phyloP scores from a whole-genome alignment of 495 filamentous ascomycete species.

The Niebla homalea region DNA sequence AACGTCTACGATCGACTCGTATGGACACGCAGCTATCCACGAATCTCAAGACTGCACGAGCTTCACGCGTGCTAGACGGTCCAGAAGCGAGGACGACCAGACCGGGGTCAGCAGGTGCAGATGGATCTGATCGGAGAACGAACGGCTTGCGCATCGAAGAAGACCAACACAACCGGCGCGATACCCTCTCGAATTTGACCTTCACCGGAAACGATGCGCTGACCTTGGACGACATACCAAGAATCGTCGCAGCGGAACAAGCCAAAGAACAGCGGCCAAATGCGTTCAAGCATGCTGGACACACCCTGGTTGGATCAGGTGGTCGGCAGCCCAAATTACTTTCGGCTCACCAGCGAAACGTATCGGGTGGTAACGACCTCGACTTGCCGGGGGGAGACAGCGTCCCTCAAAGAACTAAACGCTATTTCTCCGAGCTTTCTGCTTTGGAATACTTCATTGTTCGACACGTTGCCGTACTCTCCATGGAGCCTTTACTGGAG shows the following conservation, averaged over 20 bases:
- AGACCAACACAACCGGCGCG: slow-evolving; percentile 62
- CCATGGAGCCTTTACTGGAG: slow-evolving; percentile 87
- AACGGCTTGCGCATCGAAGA: slow-evolving; percentile 71
- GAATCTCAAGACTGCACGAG: slow-evolving; percentile 77
- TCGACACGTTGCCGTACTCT: slow-evolving; percentile 83
- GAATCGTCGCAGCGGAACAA: slow-evolving; percentile 91
- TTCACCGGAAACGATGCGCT: slow-evolving; percentile 85
- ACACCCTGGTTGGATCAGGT: slow-evolving; percentile 49
- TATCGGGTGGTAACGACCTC: slow-evolving; percentile 51
- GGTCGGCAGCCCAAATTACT: slow-evolving; percentile 56
- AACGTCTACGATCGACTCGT: slow-evolving; percentile 76
- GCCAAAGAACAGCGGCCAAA: slow-evolving; percentile 83
- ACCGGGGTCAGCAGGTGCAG: slow-evolving; percentile 67
- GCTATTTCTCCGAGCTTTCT: slow-evolving; percentile 92
- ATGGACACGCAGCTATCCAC: slow-evolving; percentile 88
- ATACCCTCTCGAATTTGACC: slow-evolving; percentile 59
- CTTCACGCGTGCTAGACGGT: slow-evolving; percentile 85
- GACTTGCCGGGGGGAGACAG: slow-evolving; percentile 31
- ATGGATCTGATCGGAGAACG: slow-evolving; percentile 41
- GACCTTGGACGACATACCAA: slow-evolving; percentile 92
- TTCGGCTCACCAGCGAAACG: slow-evolving; percentile 64
- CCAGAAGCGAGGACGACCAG: slow-evolving; percentile 65
- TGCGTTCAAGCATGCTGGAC: slow-evolving; percentile 62
- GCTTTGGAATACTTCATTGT: slow-evolving; percentile 96
- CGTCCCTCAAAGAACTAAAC: slow-evolving; percentile 45